These are phyloP conservation scores for Xylaria flabelliformis DNA, from an alignment of 495 filamentous ascomycete genomes.

Conservation along the genomic window DNA sequence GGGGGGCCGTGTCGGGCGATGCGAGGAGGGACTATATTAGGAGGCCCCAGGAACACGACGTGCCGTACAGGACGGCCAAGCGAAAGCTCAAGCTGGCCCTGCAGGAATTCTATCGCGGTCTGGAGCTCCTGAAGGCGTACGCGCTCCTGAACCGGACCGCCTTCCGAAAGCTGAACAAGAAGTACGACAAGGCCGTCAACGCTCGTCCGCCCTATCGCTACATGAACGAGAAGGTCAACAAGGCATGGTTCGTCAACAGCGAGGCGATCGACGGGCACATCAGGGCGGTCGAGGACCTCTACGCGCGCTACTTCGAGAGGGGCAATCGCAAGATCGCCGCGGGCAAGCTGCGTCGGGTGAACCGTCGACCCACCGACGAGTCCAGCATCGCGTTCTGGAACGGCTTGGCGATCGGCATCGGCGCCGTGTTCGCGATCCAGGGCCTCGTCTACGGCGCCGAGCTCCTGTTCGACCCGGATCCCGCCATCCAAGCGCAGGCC, in stretches of 20 bases:
- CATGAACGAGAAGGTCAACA: slow-evolving; percentile 92
- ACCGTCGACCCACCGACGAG: slow-evolving; percentile 68
- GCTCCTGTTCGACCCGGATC: slow-evolving; percentile 59
- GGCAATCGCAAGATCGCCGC: slow-evolving; percentile 90
- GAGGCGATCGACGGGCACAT: slow-evolving; percentile 80
- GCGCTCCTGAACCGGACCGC: slow-evolving; percentile 87
- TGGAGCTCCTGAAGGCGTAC: slow-evolving; percentile 91
- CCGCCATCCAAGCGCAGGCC: slow-evolving; percentile 57
- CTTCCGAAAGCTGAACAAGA: slow-evolving; percentile 98
- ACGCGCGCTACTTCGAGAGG: slow-evolving; percentile 88
- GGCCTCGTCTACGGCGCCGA: slow-evolving; percentile 71
- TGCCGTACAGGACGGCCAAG: slow-evolving; percentile 84
- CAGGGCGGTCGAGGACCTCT: slow-evolving; percentile 81
- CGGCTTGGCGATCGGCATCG: slow-evolving; percentile 78
- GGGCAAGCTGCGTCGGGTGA: slow-evolving; percentile 77
- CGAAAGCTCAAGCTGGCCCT: slow-evolving; percentile 87
- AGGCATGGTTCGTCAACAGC: slow-evolving; percentile 87
- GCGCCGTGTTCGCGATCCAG: slow-evolving; percentile 74
- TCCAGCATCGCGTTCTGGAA: slow-evolving; percentile 77
- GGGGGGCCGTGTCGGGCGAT: slow-evolving; percentile 40
- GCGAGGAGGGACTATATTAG: slow-evolving; percentile 67
- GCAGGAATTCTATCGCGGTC: slow-evolving; percentile 89
- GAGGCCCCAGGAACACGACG: slow-evolving; percentile 61
- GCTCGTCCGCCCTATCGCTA: slow-evolving; percentile 78
- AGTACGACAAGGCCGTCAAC: slow-evolving; percentile 90